Conservation (phyloP, 371 early-diverging fungal genomes). For the Mucor lusitanicus region DNA sequence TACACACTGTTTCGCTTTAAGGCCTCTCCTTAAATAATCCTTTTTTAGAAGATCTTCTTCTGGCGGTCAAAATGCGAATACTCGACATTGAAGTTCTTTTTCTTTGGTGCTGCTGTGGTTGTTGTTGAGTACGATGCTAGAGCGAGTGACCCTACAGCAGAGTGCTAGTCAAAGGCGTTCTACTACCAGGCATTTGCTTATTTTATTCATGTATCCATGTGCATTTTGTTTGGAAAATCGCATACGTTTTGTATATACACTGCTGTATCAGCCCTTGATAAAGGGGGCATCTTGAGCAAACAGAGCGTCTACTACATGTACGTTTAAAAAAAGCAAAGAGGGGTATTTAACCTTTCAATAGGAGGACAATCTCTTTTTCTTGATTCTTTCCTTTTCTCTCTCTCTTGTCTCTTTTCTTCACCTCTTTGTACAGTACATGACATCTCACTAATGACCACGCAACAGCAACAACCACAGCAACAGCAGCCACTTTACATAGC, state of each 20-base stretch:
- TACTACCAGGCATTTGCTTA: too few species aligned
- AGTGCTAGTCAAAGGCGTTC: too few species aligned
- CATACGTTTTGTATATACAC: background rate
- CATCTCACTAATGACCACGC: background rate
- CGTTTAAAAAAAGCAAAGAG: slow-evolving; percentile 3
- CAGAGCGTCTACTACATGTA: background rate
- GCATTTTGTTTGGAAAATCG: slow-evolving; percentile 3
- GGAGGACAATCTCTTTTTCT: slow-evolving; percentile 8
- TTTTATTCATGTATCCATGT: background rate
- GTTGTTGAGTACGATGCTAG: too few species aligned
- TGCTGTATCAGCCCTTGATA: background rate
- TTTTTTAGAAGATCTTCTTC: background rate
- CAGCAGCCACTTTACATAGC: slow-evolving; percentile 5
- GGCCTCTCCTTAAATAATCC: background rate
- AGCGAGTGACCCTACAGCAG: background rate
- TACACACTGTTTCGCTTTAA: background rate
- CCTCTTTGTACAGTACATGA: background rate
- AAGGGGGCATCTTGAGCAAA: background rate
- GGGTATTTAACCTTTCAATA: slow-evolving; percentile 1
- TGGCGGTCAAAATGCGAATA: background rate
- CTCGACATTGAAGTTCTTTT: background rate
- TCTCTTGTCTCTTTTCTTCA: background rate
- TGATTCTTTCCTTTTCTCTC: background rate
- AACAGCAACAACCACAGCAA: slow-evolving; percentile 2
- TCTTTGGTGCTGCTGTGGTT: background rate